phyloP scores from a whole-genome alignment of 192 early-diverging fungal species.

The Gigaspora rosea region DNA sequence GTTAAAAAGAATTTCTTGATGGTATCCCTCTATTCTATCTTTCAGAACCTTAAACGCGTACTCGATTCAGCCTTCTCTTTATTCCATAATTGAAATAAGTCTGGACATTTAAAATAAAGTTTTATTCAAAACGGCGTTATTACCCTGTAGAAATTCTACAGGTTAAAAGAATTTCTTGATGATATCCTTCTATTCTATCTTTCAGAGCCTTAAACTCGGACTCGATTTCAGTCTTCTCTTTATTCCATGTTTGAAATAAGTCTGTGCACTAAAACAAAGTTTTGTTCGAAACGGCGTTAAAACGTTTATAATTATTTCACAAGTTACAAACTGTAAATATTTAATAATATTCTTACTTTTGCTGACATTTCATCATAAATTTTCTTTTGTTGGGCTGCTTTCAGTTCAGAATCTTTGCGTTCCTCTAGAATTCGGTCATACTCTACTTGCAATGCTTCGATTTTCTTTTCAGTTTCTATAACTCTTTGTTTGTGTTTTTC shows the following conservation, averaged over 20 bases:
- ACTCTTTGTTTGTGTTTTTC: constrained; percentile 15
- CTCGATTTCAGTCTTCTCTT: neutral
- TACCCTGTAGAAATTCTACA: neutral
- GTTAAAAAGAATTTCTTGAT: constrained; percentile 14
- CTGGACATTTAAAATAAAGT: neutral
- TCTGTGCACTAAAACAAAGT: neutral
- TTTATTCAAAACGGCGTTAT: neutral
- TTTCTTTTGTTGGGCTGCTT: constrained; percentile 1
- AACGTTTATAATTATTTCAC: neutral
- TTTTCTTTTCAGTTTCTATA: neutral
- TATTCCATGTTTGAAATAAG: constrained; percentile 1
- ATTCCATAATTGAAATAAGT: constrained; percentile 4
- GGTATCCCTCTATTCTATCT: constrained; percentile 14
- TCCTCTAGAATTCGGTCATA: constrained; percentile 1
- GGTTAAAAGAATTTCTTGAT: constrained; percentile 1
- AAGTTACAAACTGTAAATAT: neutral
- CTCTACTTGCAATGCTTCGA: neutral
- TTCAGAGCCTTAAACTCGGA: constrained; percentile 2
- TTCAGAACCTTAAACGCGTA: neutral
- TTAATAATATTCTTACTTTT: neutral
- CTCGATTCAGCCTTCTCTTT: constrained; percentile 6
- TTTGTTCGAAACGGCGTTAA: neutral
- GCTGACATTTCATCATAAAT: neutral
- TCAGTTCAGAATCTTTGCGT: constrained; percentile 17
- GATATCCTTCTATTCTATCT: constrained; percentile 17